These are phyloP conservation scores for Epichloe gansuensis DNA, from an alignment of 2,329 filamentous ascomycete species.

Conservation along the genomic window DNA sequence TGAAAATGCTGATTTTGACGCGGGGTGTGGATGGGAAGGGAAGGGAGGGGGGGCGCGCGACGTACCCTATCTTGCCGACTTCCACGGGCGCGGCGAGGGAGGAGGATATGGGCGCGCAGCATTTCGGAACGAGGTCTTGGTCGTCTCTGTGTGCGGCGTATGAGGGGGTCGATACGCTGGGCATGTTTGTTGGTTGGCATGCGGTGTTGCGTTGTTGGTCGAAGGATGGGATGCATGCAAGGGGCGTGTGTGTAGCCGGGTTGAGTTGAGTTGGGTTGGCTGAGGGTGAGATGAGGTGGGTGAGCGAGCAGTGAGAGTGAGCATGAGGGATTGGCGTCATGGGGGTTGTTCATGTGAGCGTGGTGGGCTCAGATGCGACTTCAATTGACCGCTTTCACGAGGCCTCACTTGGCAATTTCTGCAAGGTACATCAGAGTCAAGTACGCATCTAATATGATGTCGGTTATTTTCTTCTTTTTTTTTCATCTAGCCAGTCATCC, in stretches of 20 bases:
- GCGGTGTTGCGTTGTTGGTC: neutral
- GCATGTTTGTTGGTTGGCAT: neutral
- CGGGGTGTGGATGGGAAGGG: too few species aligned
- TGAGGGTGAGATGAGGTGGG: neutral
- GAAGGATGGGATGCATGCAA: too few species aligned
- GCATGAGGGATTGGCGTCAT: neutral
- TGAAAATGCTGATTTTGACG: too few species aligned
- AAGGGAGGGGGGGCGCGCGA: neutral
- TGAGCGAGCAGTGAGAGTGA: neutral
- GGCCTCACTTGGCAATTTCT: too few species aligned
- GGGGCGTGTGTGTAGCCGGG: neutral
- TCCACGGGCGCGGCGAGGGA: conserved; percentile 30
- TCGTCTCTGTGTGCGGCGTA: conserved; percentile 14
- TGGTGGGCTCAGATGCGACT: neutral
- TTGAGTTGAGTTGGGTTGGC: neutral
- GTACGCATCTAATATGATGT: too few species aligned
- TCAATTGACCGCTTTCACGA: too few species aligned
- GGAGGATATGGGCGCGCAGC: conserved; percentile 23
- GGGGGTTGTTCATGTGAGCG: too few species aligned
- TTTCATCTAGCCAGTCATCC: too few species aligned
- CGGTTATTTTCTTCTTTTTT: too few species aligned
- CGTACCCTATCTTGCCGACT: conserved; percentile 28
- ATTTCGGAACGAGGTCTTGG: conserved; percentile 22
- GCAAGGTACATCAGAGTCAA: too few species aligned
- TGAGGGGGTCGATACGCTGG: neutral